Conservation (phyloP, 805 yeast genomes). For the Maudiozyma saulgeensis region DNA sequence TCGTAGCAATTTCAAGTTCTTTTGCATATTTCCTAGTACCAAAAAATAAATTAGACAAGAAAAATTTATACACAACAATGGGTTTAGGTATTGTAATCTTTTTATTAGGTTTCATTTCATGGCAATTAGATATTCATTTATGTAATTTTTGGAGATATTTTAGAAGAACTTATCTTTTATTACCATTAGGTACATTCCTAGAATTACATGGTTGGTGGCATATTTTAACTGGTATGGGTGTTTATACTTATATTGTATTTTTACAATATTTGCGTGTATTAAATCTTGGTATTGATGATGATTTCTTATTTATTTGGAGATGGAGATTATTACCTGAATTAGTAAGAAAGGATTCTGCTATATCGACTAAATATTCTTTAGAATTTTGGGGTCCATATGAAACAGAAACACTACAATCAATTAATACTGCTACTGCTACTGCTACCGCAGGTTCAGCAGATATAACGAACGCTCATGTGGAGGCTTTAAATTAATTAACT, state of each 20-base stretch:
- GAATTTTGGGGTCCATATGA: slow-evolving; percentile 13
- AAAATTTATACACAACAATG: slow-evolving; percentile 48
- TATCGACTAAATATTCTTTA: slow-evolving; percentile 20
- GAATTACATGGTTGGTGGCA: slow-evolving; percentile 99
- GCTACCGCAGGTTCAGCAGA: neutral
- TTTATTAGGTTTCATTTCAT: slow-evolving; percentile 64
- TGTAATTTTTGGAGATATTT: slow-evolving; percentile 50
- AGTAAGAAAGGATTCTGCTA: slow-evolving; percentile 13
- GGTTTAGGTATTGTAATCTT: slow-evolving; percentile 52
- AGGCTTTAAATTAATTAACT: too few relatives aligned
- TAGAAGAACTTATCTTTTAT: slow-evolving; percentile 59
- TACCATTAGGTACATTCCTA: slow-evolving; percentile 71
- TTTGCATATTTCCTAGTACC: slow-evolving; percentile 32
- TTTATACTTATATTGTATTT: slow-evolving; percentile 74
- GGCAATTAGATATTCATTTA: slow-evolving; percentile 83
- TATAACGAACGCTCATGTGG: too few relatives aligned
- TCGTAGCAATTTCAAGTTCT: slow-evolving; percentile 50
- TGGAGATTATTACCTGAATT: slow-evolving; percentile 52
- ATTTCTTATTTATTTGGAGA: slow-evolving; percentile 50
- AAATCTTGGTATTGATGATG: slow-evolving; percentile 46
- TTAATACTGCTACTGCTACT: neutral
- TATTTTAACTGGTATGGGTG: slow-evolving; percentile 74
- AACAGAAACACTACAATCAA: slow-evolving; percentile 1
- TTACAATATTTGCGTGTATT: slow-evolving; percentile 66
- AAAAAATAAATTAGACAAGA: slow-evolving; percentile 36